These are phyloP conservation scores for Bromus sterilis DNA, from an alignment of 176 grass and related monocot genomes.

Conservation along the genomic window DNA sequence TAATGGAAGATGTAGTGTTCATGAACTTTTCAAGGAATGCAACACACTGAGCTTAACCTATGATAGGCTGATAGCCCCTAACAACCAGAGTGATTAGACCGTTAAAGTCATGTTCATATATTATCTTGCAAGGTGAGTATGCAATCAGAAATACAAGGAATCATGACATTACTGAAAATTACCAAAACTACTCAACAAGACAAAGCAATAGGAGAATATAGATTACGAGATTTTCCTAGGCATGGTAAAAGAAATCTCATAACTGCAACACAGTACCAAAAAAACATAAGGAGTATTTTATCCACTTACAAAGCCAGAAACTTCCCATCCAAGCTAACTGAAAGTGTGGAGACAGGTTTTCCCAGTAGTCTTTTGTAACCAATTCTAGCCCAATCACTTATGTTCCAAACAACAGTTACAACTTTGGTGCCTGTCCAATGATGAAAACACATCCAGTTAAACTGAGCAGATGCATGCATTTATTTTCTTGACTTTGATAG, in stretches of 20 bases:
- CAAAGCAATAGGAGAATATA: neutral
- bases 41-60: neutral
- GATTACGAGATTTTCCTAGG: neutral
- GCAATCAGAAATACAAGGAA: neutral
- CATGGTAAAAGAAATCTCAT: conserved; percentile 1
- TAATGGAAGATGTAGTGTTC: neutral
- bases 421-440: conserved; percentile 45
- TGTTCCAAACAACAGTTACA: conserved; percentile 86
- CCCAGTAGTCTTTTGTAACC: conserved; percentile 78
- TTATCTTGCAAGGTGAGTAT: neutral
- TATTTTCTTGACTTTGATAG: conserved; percentile 6
- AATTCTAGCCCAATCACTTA: conserved; percentile 86
- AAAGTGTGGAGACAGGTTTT: conserved; percentile 86
- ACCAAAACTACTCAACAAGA: neutral
- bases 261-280: neutral
- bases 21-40: neutral
- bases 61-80: neutral
- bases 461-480: neutral
- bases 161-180: neutral
- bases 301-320: conserved; percentile 88
- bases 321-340: conserved; percentile 91
- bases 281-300: conserved; percentile 8
- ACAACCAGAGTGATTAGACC: neutral
- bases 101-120: neutral
- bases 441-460: conserved; percentile 28